Conservation (phyloP, 495 filamentous ascomycete species). For the Barbatosphaeria neglecta region DNA sequence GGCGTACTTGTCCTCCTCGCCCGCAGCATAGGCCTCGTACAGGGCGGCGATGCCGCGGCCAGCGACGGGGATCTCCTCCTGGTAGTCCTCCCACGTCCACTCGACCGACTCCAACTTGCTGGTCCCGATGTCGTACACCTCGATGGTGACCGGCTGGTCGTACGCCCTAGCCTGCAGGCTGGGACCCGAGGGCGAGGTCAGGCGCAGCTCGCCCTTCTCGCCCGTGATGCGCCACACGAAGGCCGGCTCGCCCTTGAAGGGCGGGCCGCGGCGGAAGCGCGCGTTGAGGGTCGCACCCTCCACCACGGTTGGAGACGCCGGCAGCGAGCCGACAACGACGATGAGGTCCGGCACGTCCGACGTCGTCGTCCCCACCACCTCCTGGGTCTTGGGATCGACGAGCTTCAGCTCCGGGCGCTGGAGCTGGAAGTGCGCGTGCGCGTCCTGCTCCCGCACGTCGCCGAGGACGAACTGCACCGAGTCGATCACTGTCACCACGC, state of each 20-base stretch:
- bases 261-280: constrained; percentile 28
- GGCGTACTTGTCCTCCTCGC: constrained; percentile 12
- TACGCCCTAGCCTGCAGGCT: constrained; percentile 23
- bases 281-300: constrained; percentile 22
- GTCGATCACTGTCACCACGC: constrained; percentile 8
- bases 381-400: constrained; percentile 9
- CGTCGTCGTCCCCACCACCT: constrained; percentile 14
- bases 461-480: constrained; percentile 27
- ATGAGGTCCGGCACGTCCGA: constrained; percentile 32
- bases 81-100: constrained; percentile 24
- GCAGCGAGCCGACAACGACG: constrained; percentile 29
- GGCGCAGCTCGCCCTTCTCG: constrained; percentile 35
- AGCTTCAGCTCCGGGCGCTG: constrained; percentile 25
- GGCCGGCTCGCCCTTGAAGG: constrained; percentile 28
- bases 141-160: constrained; percentile 22
- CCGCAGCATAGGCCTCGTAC: constrained; percentile 31
- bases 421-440: constrained; percentile 25
- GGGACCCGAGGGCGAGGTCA: constrained; percentile 17
- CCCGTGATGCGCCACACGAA: constrained; percentile 40
- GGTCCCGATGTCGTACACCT: constrained; percentile 22
- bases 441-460: constrained; percentile 16
- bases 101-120: constrained; percentile 24
- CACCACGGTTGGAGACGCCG: constrained; percentile 13
- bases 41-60: constrained; percentile 28
- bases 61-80: constrained; percentile 14